Conservation (phyloP, 768 basidiomycete species). For the Russula abietina region DNA sequence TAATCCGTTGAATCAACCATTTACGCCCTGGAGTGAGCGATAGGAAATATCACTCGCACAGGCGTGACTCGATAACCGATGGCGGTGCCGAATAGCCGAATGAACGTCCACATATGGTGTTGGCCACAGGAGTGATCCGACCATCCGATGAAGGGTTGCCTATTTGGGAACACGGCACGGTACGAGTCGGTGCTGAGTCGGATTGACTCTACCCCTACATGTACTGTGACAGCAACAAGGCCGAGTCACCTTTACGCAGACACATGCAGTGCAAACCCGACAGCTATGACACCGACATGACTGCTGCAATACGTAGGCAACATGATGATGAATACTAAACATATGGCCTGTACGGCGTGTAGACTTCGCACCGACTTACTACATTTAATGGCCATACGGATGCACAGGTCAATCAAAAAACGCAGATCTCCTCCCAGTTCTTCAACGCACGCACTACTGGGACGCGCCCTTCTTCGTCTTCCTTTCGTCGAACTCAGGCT, state of each 20-base stretch:
- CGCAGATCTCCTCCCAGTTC: too few species aligned
- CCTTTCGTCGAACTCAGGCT: neutral
- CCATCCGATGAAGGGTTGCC: too few species aligned
- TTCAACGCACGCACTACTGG: too few species aligned
- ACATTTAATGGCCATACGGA: neutral
- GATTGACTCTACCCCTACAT: neutral
- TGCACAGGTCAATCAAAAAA: neutral
- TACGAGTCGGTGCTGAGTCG: too few species aligned
- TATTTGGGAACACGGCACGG: too few species aligned
- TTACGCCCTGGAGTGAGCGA: neutral
- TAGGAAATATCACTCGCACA: neutral
- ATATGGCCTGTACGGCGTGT: too few species aligned
- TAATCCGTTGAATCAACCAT: neutral
- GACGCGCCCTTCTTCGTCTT: neutral
- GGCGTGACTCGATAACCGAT: neutral
- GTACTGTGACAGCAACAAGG: too few species aligned
- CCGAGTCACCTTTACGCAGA: constrained; percentile 5
- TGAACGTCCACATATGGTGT: neutral
- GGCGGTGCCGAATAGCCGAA: neutral
- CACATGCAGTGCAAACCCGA: neutral
- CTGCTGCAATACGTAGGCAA: neutral
- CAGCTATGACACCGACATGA: neutral
- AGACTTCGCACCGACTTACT: neutral
- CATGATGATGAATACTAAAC: too few species aligned
- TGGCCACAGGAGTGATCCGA: too few species aligned